Base-by-base conservation (phyloP, 148 eudicot species). In the Suaeda aralocaspica region DNA sequence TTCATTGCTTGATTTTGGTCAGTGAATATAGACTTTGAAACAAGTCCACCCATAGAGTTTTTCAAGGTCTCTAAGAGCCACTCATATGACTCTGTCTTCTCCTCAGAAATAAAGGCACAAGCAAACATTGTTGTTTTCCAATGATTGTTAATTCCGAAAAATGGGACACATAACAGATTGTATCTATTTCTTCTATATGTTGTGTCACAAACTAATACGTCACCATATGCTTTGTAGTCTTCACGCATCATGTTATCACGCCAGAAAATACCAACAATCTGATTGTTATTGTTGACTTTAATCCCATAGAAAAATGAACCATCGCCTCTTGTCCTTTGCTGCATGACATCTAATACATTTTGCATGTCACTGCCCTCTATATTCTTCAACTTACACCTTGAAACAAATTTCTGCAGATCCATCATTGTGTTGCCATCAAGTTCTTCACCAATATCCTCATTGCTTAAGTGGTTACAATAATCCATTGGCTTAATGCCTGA, bases 61-160 rank as follows among this genome's bases (percentile, higher is more conserved):
- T 24, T 53, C 28, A 53, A 53, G 59, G 15, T 53, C 24, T 53
- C 59, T 29, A 53, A 24, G 3, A 53, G 59, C 59, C 59, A 53
- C 59, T 53, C 59, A 53, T 19, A 53, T 25, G 29, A 21, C 9
- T 53, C 59, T 9, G 30, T 53, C 59, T 53, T 53, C 30, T 53
- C 59, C 2, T 53, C 30, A 24, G 3, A 53, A 21, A 53, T 53
- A 25, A 53, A 53, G 29, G 59, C 30, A 53, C 59, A 53, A 24
- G 59, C 59, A 53, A 53, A 53, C 59, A 53, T 53, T 11, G 59
- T 24, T 11, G 59, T 53, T 53, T 53, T 53, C 59, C 59, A 53
- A 53, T 53, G 59, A 29, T 53, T 53, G 59, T 53, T 53, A 21
- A 53, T 24, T 53, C 59, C 59, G 24, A 53, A 24, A 24, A 53